Base-by-base conservation (phyloP, 305 asterid species). In the Plantago rigida region DNA sequence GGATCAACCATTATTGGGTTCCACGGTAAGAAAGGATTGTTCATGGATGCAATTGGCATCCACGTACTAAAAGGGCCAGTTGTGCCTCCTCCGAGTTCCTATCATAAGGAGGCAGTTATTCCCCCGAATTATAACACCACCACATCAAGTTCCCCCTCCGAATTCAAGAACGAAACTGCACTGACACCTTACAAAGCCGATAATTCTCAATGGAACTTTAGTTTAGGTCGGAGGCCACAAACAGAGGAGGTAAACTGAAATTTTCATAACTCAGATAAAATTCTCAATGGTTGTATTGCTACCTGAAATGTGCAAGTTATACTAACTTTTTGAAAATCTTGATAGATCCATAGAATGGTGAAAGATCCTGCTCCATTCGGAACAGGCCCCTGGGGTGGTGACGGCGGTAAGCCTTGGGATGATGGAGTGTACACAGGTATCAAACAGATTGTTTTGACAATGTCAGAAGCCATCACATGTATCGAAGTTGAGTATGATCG, bases 381-480 rank as follows among this genome's bases (percentile, higher is more conserved):
- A 52, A 63, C 88, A 11, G 94, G 87, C n/a, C 90, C 91, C 1
- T 86, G 88, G 88, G 96, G 93, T 13, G 95, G 95, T 12, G 90
- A 84, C 5, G 87, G 93, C 29, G 90, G 96, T 64, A 83, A 81
- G 64, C 82, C 88, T 11, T 85, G 95, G 95, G 96, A 88, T 59
- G 93, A 88, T 50, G 96, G 88, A 66, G 94, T 84, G 2, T 88
- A 74, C 73, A 79, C 82, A 0, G 96, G 94, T 70, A 77, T 88
- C 14, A 84, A 79, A 65, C 90, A 88, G 66, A 74, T 85, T 15
- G 65, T 84, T 4, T 50, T 88, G 44, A 77, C 80, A 8, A 80
- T 64, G 77, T 68, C 84, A 26, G 85, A 84, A 15, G 85, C 74
- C 41, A 75, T 88, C 51, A 71, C 78, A 62, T 55, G 85, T 55